A percentile compares a stretch with the other conserved stretches of the same genome.
Evolutionary conservation across 768 basidiomycete genomes (phyloP).

Genomic region (Filobasidium floriforme): DNA sequence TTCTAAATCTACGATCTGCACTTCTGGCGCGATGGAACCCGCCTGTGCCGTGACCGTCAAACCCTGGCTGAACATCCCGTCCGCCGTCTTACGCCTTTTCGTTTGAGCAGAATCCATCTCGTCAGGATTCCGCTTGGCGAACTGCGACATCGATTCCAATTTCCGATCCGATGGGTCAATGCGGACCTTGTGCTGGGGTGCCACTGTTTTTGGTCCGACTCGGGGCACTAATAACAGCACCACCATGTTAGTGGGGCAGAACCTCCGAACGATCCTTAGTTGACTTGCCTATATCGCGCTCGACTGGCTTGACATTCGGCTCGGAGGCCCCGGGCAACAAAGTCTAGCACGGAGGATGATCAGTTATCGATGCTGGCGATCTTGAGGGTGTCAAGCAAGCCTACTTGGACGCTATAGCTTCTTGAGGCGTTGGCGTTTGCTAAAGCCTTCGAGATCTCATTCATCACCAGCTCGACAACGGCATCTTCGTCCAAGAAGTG

Average conservation of each 20-base stretch:
- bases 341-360: constrained; percentile 29
- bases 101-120: constrained; percentile 35
- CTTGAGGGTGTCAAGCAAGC: constrained; percentile 4
- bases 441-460: constrained; percentile 62
- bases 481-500: constrained; percentile 86
- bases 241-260: no score
- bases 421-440: constrained; percentile 47
- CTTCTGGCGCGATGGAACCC: constrained; percentile 38
- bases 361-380: not conserved
- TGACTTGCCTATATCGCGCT: not conserved
- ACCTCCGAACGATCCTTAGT: no score
- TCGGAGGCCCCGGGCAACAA: constrained; percentile 37
- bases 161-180: constrained; percentile 81
- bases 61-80: constrained; percentile 15
- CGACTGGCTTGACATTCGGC: constrained; percentile 16
- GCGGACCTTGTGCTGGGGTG: constrained; percentile 82
- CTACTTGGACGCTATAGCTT: constrained; percentile 48
- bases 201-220: constrained; percentile 26
- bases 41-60: constrained; percentile 15
- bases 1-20: constrained; percentile 50
- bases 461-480: constrained; percentile 69
- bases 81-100: constrained; percentile 11
- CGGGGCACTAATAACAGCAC: no score
- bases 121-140: constrained; percentile 59
- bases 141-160: constrained; percentile 74